Conservation (phyloP, 805 yeast genomes). For the Ogataea salicorniae region DNA sequence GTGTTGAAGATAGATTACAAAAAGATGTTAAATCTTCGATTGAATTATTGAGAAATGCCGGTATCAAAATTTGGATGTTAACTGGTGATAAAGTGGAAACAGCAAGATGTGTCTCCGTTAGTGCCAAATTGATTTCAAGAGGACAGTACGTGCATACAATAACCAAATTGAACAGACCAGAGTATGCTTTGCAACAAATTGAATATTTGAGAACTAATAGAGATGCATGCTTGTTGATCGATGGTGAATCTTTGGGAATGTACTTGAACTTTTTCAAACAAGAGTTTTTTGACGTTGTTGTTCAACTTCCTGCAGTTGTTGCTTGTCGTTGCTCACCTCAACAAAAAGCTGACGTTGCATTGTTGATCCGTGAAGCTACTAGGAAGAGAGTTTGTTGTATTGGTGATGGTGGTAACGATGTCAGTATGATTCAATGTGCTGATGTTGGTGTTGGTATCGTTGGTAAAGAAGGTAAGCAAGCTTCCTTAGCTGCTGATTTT, state of each 20-base stretch:
- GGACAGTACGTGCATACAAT: conserved; percentile 92
- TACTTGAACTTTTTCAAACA: conserved; percentile 57
- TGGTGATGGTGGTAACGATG: conserved; percentile 99
- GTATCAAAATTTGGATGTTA: conserved; percentile 97
- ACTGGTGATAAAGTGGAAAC: conserved; percentile 99
- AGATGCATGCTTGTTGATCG: conserved; percentile 77
- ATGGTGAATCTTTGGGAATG: conserved; percentile 83
- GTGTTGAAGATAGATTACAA: conserved; percentile 95
- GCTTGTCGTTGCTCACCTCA: conserved; percentile 99
- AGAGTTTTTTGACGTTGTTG: conserved; percentile 75
- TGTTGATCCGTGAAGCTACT: conserved; percentile 69
- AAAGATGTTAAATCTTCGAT: conserved; percentile 86
- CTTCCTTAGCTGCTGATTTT: conserved; percentile 95
- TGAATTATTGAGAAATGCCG: conserved; percentile 91
- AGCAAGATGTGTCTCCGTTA: conserved; percentile 95
- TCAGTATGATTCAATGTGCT: conserved; percentile 97
- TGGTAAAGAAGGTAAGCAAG: conserved; percentile 97
- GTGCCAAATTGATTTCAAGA: conserved; percentile 85
- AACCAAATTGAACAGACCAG: conserved; percentile 58
- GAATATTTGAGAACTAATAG: conserved; percentile 63
- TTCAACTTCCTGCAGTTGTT: conserved; percentile 85
- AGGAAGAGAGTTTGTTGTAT: conserved; percentile 93
- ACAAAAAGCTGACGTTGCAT: conserved; percentile 94
- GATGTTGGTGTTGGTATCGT: conserved; percentile 99
- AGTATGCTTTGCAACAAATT: conserved; percentile 65